Evolutionary conservation across 306 rosid species (phyloP).

Genomic region (Neltuma alba): DNA sequence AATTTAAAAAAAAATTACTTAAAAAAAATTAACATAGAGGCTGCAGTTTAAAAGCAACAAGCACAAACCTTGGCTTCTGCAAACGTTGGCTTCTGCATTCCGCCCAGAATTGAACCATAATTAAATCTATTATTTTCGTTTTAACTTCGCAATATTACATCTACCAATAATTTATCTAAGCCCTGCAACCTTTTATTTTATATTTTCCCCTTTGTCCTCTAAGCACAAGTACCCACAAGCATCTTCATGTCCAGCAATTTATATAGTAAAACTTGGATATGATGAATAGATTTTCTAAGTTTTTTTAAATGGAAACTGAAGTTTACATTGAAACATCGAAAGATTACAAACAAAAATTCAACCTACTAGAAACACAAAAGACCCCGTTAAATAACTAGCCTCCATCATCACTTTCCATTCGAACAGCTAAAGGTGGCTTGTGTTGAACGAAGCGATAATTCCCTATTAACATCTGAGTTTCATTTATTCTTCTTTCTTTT

Average conservation of each 20-base stretch:
- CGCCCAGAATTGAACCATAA: not conserved
- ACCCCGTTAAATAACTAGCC: too few species aligned
- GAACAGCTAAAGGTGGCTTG: too few species aligned
- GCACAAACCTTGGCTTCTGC: conserved; percentile 37
- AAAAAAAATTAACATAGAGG: not conserved
- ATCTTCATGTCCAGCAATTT: not conserved
- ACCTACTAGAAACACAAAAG: too few species aligned
- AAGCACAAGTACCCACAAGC: not conserved
- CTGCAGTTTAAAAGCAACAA: conserved; percentile 42
- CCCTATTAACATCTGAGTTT: too few species aligned
- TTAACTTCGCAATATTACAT: not conserved
- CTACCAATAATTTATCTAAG: not conserved
- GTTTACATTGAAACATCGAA: too few species aligned
- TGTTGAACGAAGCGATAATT: too few species aligned
- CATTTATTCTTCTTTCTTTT: too few species aligned
- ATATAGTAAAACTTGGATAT: not conserved
- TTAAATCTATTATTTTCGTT: conserved; percentile 29
- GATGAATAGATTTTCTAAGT: not conserved
- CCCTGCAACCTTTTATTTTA: not conserved
- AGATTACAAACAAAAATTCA: too few species aligned
- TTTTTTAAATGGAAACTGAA: too few species aligned
- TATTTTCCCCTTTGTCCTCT: not conserved
- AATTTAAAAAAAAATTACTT: too few species aligned
- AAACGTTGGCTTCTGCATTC: conserved; percentile 32
- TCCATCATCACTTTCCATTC: too few species aligned